Evolutionary conservation across 2,329 filamentous ascomycete species (phyloP), one percentile per base, ranked within the genome.

Genomic region (Emergomyces pasteurianus): DNA sequence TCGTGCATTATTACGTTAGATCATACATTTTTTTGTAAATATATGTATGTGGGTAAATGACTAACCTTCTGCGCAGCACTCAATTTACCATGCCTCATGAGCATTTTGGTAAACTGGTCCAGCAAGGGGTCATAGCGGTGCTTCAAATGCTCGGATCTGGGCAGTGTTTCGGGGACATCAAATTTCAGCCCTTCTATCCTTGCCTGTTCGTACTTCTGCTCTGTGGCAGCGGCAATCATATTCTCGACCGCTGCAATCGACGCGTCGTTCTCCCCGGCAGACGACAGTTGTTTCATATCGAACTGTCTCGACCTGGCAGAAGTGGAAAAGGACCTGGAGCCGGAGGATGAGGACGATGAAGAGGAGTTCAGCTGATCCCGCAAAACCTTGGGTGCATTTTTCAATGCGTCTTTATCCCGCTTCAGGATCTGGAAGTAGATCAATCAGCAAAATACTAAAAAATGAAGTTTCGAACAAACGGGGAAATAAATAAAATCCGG

Each of bases 51-150:
- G 43, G 9, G 18, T 14, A 49, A 6, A 26, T 14, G 62, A 61
- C 68, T 53, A 81, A 95, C 91, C 78, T 86, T 85, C 75, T 99
- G 90, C n/a, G 94, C 94, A 73, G 84, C 82, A 70, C 87, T 88
- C 72, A 95, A 84, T 79, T 96, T 95, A 67, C 94, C 94, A 75
- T 97, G 84, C 68, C 81, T 80, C 92, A 97, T 99, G 65, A 99
- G 76, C 67, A 96, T 80, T 72, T 91, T 92, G 21, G 91, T 96
- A 68, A 97, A 81, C 78, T 96, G 94, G 65, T 87, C 80, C 55
- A 97, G 80, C 8, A 96, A 81, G 1, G 89, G 85, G 71, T 96
- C 88, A 72, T 97, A 95, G 69, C 94, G 85, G 71, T 89, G 80
- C 74, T 91, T 88, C 68, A 92, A 77, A 75, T 89, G 81, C 61